Base-by-base conservation (phyloP, 2,329 filamentous ascomycete genomes). In the Colletotrichum navitas region DNA sequence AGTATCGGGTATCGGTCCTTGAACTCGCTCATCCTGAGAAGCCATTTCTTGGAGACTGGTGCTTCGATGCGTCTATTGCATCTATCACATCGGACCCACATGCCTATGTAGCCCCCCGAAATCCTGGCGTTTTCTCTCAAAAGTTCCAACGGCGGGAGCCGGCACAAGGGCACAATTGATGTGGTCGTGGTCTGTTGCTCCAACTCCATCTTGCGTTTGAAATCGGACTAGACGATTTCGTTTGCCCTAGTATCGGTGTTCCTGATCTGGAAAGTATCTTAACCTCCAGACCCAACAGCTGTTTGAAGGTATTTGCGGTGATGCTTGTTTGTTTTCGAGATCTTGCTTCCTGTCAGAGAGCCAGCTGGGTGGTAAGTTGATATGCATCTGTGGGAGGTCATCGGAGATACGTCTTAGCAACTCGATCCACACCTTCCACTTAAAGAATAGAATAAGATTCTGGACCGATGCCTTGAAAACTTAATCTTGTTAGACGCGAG, bases 31-130 rank as follows among this genome's bases (percentile, higher is more conserved):
- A 63, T 26, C 1, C 34, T 52, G 21, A 7, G 21, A 26, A 63
- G 34, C 60, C 61, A 63, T 24, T 26, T 8, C 8, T 18, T 16
- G 10, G 47, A 24, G 24, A 63, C 61, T 6, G 26, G 49, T 41
- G 36, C 49, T 21, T 45, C 6, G 4, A 63, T 39, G 49, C 21
- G 34, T 34, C 21, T 32, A 10, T 21, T 18, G 18, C 61, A 63
- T 34, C 61, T 43, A n/a, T 63, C 61, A 12, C 61, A 63, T 41
- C 21, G 32, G 6, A 54, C 61, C 24, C 8, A 10, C 32, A 32
- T 63, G 0, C 8, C 4, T n/a, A 16, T 47, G 5, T 16, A 34
- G 1, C 12, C 16, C 10, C 60, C 60, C 3, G 2, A 21, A 12
- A n/a, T 18, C 11, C 11, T 21, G 45, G 45, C 58, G 10, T 52